Percentiles rank a stretch among this genome's conserved stretches.
These are phyloP conservation scores for Chamaecrista fasciculata DNA, from an alignment of 306 rosid genomes.

Conservation along the genomic window DNA sequence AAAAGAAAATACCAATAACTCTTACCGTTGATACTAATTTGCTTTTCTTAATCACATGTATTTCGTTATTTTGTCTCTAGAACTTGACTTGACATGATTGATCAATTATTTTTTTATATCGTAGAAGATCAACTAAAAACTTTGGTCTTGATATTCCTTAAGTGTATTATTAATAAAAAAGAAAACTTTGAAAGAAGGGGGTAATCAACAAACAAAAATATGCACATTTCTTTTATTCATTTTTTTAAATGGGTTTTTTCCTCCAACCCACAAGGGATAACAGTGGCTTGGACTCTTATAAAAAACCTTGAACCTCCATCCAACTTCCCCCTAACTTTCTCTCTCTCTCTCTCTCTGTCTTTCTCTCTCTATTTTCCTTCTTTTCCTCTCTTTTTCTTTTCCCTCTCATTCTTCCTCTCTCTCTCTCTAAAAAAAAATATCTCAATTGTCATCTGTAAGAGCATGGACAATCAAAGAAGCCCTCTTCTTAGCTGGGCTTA, in stretches of 20 bases:
- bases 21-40: too few species aligned
- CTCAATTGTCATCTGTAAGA: conserved; percentile 5
- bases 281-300: conserved; percentile 47
- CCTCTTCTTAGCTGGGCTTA: conserved; percentile 62
- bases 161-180: too few species aligned
- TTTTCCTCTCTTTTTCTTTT: not conserved
- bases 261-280: conserved; percentile 33
- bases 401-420: conserved; percentile 10
- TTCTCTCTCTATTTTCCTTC: not conserved
- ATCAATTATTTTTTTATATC: too few species aligned
- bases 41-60: too few species aligned
- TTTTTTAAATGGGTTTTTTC: conserved; percentile 47
- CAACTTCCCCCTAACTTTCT: conserved; percentile 42
- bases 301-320: conserved; percentile 36
- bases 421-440: conserved; percentile 8
- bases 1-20: too few species aligned
- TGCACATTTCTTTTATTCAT: conserved; percentile 32
- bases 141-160: too few species aligned
- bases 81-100: too few species aligned
- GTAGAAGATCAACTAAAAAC: too few species aligned
- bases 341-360: not conserved
- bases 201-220: too few species aligned
- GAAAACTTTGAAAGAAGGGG: too few species aligned
- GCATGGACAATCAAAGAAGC: conserved; percentile 68
- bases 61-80: too few species aligned